phyloP scores from a whole-genome alignment of 768 basidiomycete genomes.

The Peribolospora kevripleyi region DNA sequence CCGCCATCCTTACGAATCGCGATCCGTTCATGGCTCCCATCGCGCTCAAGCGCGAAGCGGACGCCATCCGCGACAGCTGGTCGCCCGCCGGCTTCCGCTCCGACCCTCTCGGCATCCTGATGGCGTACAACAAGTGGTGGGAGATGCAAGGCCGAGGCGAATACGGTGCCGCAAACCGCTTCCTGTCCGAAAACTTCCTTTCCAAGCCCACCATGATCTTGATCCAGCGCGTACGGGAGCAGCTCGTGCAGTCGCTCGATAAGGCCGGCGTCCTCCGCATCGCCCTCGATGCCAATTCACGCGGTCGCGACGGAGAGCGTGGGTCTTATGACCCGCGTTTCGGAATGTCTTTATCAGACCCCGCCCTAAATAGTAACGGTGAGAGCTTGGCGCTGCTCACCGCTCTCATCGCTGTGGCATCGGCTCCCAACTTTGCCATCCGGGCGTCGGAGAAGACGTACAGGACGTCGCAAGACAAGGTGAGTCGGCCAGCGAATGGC shows the following conservation, averaged over 20 bases:
- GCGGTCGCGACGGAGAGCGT: slow-evolving; percentile 13
- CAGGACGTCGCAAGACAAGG: slow-evolving; percentile 64
- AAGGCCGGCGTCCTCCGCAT: slow-evolving; percentile 59
- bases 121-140: slow-evolving; percentile 66
- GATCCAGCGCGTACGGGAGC: slow-evolving; percentile 55
- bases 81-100: slow-evolving; percentile 46
- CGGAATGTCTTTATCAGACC: no score
- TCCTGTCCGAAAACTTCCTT: slow-evolving; percentile 66
- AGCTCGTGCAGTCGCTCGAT: slow-evolving; percentile 51
- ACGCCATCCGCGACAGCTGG: slow-evolving; percentile 52
- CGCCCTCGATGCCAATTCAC: slow-evolving; percentile 36
- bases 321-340: no score
- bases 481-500: slow-evolving; percentile 17
- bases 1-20: slow-evolving; percentile 70
- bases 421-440: slow-evolving; percentile 75
- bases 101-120: slow-evolving; percentile 52
- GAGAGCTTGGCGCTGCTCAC: slow-evolving; percentile 51
- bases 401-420: slow-evolving; percentile 59
- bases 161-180: slow-evolving; percentile 40
- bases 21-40: slow-evolving; percentile 75
- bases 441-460: slow-evolving; percentile 37
- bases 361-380: slow-evolving; percentile 40
- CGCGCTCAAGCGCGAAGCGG: slow-evolving; percentile 37
- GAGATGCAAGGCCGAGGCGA: slow-evolving; percentile 40
- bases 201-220: slow-evolving; percentile 57